phyloP scores from a whole-genome alignment of 139 green algal species.

The Edaphochlamys debaryana region DNA sequence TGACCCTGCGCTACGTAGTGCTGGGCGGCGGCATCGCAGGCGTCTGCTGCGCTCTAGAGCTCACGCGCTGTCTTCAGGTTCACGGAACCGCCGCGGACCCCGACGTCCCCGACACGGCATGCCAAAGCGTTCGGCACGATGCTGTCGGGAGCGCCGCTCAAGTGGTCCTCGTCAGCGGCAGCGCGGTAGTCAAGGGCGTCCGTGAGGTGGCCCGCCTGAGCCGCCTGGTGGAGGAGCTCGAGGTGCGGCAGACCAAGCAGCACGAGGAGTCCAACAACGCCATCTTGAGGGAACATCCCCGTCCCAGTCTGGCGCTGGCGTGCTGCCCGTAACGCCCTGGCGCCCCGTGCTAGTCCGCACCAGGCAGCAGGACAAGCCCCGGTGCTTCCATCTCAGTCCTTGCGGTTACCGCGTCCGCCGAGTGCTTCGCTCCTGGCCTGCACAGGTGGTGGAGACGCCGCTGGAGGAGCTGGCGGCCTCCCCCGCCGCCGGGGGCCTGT shows the following conservation, averaged over 20 bases:
- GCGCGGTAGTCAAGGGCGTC: constrained; percentile 11
- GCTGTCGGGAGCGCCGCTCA: too few relatives aligned
- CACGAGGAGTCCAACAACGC: too few relatives aligned
- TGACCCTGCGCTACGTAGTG: constrained; percentile 63
- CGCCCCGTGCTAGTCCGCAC: too few relatives aligned
- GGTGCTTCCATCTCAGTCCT: too few relatives aligned
- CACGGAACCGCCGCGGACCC: constrained; percentile 7
- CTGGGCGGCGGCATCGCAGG: constrained; percentile 85
- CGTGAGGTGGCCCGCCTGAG: neutral
- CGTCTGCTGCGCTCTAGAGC: constrained; percentile 81
- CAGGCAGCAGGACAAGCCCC: too few relatives aligned
- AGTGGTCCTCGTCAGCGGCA: constrained; percentile 13
- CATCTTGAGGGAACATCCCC: too few relatives aligned
- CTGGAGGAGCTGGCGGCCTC: constrained; percentile 58
- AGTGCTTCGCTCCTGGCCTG: too few relatives aligned
- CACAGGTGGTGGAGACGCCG: constrained; percentile 30
- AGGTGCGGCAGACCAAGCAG: too few relatives aligned
- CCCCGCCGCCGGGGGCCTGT: constrained; percentile 50
- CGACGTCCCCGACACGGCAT: neutral
- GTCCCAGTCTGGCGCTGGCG: too few relatives aligned
- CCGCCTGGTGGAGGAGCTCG: constrained; percentile 19
- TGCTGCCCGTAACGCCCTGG: too few relatives aligned
- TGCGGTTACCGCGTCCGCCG: too few relatives aligned
- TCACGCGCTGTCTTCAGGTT: constrained; percentile 61
- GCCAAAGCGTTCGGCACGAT: too few relatives aligned